Evolutionary conservation across 2,329 filamentous ascomycete genomes (phyloP).

Genomic region (Cercospora sp.): DNA sequence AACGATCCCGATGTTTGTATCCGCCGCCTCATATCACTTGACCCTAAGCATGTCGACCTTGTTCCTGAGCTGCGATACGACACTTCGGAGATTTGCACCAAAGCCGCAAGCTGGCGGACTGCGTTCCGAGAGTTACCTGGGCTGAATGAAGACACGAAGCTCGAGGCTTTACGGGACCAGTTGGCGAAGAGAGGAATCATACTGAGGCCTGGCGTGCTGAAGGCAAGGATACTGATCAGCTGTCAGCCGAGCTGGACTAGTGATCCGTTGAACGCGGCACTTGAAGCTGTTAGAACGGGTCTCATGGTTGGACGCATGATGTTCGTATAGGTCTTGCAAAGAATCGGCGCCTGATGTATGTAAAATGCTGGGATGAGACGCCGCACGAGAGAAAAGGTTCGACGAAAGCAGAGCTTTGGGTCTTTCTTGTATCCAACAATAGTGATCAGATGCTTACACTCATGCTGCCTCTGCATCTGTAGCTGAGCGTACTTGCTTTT

Average conservation of each 20-base stretch:
- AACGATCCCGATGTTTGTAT: slow-evolving; percentile 16
- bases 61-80: slow-evolving; percentile 26
- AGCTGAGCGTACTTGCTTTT: neutral
- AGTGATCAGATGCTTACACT: neutral
- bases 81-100: slow-evolving; percentile 20
- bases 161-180: slow-evolving; percentile 22
- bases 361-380: neutral
- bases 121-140: slow-evolving; percentile 24
- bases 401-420: neutral
- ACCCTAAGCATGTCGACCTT: slow-evolving; percentile 12
- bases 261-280: slow-evolving; percentile 22
- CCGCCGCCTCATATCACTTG: slow-evolving; percentile 14
- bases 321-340: slow-evolving; percentile 11
- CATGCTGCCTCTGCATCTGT: neutral
- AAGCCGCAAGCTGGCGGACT: slow-evolving; percentile 21
- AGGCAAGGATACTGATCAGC: slow-evolving; percentile 19
- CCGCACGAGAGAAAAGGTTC: neutral
- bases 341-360: neutral
- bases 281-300: slow-evolving; percentile 23
- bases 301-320: slow-evolving; percentile 26
- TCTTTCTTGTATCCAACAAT: neutral
- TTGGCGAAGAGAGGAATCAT: slow-evolving; percentile 16
- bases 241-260: slow-evolving; percentile 19
- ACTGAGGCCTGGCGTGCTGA: slow-evolving; percentile 20
- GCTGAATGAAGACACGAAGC: slow-evolving; percentile 25